phyloP scores from a whole-genome alignment of 192 early-diverging fungal species.

The Diversispora eburnea region DNA sequence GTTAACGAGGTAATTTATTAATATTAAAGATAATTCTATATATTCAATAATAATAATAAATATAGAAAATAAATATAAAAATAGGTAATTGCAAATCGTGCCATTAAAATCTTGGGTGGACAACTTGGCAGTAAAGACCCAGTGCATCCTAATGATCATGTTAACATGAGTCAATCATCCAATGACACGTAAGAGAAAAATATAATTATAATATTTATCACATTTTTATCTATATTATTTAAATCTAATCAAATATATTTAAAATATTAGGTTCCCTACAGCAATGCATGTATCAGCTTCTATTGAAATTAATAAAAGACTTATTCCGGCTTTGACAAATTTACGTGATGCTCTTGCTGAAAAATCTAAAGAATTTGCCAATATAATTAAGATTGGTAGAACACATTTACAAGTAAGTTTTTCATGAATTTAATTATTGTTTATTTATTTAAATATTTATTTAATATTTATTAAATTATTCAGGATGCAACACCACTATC shows the following conservation, averaged over 20 bases:
- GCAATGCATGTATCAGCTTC: conserved; percentile 99
- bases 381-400: conserved; percentile 99
- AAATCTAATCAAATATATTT: background rate
- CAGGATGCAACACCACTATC: conserved; percentile 95
- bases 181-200: conserved; percentile 81
- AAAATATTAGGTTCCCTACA: conserved; percentile 74
- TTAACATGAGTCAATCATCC: conserved; percentile 97
- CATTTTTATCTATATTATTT: background rate
- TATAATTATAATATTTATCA: background rate
- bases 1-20: conserved; percentile 63
- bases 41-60: background rate
- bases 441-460: conserved; percentile 9
- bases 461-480: background rate
- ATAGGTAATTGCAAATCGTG: conserved; percentile 98
- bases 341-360: conserved; percentile 76
- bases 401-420: conserved; percentile 80
- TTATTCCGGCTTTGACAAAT: conserved; percentile 81
- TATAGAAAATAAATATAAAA: background rate
- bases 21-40: background rate
- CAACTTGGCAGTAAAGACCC: conserved; percentile 90
- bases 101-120: conserved; percentile 90
- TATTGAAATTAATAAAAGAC: conserved; percentile 73
- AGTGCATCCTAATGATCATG: conserved; percentile 99
- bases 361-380: conserved; percentile 77
- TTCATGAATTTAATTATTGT: background rate